These are phyloP conservation scores for Paramecium sexaurelia DNA, from an alignment of 73 alveolate genomes.

Conservation along the genomic window DNA sequence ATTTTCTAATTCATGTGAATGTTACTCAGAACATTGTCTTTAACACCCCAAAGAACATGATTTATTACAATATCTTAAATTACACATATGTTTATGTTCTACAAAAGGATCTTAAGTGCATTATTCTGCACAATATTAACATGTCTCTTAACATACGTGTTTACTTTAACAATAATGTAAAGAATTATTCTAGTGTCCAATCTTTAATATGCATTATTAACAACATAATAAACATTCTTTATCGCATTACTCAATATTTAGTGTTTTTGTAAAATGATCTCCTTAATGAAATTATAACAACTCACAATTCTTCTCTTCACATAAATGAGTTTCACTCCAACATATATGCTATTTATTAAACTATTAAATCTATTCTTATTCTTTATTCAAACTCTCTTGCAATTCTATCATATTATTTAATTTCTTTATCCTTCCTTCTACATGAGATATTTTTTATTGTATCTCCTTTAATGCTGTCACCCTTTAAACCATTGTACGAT, in stretches of 20 bases:
- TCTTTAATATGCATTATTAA: neutral
- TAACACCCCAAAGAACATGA: neutral
- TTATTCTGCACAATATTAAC: neutral
- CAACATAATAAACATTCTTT: neutral
- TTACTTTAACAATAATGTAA: neutral
- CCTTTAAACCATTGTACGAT: neutral
- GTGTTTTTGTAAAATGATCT: neutral
- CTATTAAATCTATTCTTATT: neutral
- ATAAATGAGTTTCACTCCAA: constrained; percentile 17
- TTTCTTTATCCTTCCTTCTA: neutral
- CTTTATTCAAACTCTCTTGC: neutral
- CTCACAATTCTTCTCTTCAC: neutral
- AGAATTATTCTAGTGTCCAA: neutral
- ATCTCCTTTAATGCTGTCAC: neutral
- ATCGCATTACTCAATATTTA: neutral
- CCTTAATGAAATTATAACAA: neutral
- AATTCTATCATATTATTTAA: neutral
- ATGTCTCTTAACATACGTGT: constrained; percentile 4
- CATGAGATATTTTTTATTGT: neutral
- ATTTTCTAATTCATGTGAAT: constrained; percentile 11
- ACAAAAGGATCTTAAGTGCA: constrained; percentile 10
- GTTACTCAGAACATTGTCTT: neutral
- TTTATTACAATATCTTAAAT: constrained; percentile 16
- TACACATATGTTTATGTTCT: neutral
- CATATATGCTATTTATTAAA: neutral